Conservation (phyloP, 495 filamentous ascomycete species). For the Neurospora intermedia region DNA sequence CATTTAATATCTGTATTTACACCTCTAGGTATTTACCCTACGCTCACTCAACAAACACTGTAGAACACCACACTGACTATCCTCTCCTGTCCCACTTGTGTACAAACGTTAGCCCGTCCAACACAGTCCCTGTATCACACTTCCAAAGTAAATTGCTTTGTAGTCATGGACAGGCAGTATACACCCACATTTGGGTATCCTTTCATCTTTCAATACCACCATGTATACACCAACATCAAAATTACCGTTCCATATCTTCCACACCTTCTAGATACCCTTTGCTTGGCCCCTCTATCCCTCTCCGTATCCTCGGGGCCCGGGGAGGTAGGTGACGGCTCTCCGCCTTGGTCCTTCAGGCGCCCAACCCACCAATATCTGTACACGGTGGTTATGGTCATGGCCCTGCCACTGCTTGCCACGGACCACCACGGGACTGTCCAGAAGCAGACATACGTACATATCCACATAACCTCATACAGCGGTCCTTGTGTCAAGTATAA, state of each 20-base stretch:
- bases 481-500: neutral
- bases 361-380: neutral
- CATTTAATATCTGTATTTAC: neutral
- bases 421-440: neutral
- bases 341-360: neutral
- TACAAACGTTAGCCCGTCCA: neutral
- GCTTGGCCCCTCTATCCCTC: neutral
- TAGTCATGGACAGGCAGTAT: neutral
- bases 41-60: neutral
- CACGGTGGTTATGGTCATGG: neutral
- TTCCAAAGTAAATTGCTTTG: neutral
- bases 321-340: neutral
- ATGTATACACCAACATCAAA: neutral
- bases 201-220: neutral
- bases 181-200: neutral
- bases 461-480: neutral
- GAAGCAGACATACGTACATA: neutral
- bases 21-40: neutral
- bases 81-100: neutral
- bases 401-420: neutral
- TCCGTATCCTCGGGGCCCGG: neutral
- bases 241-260: too few relatives aligned
- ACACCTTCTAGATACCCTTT: too few relatives aligned
- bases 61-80: neutral
- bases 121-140: neutral